Conservation (phyloP, 31 red algal species). For the Bonnemaisonia californica region DNA sequence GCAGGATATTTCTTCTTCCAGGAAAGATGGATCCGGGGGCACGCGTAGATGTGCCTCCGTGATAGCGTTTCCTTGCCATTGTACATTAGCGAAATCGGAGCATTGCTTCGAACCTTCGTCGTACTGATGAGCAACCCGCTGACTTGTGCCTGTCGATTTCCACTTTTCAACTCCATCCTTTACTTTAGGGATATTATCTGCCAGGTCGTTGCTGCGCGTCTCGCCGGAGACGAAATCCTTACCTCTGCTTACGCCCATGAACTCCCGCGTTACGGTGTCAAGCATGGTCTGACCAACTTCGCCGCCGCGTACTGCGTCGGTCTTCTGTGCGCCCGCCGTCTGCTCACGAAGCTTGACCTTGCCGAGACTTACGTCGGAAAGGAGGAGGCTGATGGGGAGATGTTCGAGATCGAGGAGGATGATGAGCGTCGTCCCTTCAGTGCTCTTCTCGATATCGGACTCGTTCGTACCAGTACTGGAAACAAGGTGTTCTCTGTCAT, state of each 20-base stretch:
- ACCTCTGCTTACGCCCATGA: constrained; percentile 96
- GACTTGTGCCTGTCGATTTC: background rate
- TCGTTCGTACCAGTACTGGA: constrained; percentile 85
- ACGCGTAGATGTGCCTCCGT: too few species aligned
- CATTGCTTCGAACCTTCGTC: constrained; percentile 37
- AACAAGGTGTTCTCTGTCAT: constrained; percentile 96
- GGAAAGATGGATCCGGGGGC: too few species aligned
- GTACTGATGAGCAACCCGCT: constrained; percentile 20
- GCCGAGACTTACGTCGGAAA: constrained; percentile 87
- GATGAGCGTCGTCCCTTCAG: constrained; percentile 93
- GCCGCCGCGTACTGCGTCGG: constrained; percentile 96
- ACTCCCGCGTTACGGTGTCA: constrained; percentile 95
- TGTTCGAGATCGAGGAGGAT: constrained; percentile 93
- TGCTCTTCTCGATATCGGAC: constrained; percentile 91
- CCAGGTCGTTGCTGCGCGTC: constrained; percentile 86
- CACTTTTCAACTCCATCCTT: constrained; percentile 10
- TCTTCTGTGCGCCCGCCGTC: constrained; percentile 85
- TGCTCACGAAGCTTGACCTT: constrained; percentile 82
- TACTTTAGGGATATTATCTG: constrained; percentile 85
- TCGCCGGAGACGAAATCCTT: constrained; percentile 90
- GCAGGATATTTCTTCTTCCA: too few species aligned
- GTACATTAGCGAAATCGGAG: constrained; percentile 37
- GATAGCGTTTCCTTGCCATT: constrained; percentile 11
- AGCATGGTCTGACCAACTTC: constrained; percentile 96
- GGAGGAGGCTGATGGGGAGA: constrained; percentile 93